phyloP scores from a whole-genome alignment of 257 asterid species.

The Solanum pimpinellifolium region DNA sequence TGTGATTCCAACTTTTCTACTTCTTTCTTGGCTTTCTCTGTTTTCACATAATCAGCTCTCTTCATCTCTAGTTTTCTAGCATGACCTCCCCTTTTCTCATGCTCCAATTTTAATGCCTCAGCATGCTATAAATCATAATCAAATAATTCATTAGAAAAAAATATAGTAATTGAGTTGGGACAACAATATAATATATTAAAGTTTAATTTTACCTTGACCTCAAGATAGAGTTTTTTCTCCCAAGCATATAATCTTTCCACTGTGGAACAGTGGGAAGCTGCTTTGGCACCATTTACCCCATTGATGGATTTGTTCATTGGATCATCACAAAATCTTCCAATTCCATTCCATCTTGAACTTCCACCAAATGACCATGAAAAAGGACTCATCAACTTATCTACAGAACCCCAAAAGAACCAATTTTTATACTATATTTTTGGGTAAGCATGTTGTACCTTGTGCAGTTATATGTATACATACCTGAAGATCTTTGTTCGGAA shows the following conservation, averaged over 20 bases:
- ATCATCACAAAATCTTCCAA: constrained; percentile 74
- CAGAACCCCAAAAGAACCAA: constrained; percentile 7
- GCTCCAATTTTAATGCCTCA: constrained; percentile 65
- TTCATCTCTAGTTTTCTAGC: constrained; percentile 79
- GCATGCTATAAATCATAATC: constrained; percentile 40
- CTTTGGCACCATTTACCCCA: constrained; percentile 17
- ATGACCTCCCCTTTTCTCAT: constrained; percentile 50
- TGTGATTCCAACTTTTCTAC: constrained; percentile 90
- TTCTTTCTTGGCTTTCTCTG: constrained; percentile 89
- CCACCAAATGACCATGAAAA: constrained; percentile 69
- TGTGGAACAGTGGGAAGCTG: constrained; percentile 67
- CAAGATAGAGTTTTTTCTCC: constrained; percentile 88
- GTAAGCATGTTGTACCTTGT: background rate
- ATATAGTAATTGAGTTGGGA: background rate
- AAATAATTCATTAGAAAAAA: background rate
- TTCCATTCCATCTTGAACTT: constrained; percentile 72
- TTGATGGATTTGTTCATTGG: constrained; percentile 24
- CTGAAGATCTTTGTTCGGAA: constrained; percentile 48
- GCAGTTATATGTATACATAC: constrained; percentile 14
- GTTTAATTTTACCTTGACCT: constrained; percentile 64
- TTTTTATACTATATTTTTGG: background rate
- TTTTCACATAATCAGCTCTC: constrained; percentile 72
- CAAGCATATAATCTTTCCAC: constrained; percentile 77
- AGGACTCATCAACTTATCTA: constrained; percentile 44
- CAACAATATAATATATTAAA: background rate